These are phyloP conservation scores for Hygrophila difformis DNA, from an alignment of 257 asterid genomes.

Conservation along the genomic window DNA sequence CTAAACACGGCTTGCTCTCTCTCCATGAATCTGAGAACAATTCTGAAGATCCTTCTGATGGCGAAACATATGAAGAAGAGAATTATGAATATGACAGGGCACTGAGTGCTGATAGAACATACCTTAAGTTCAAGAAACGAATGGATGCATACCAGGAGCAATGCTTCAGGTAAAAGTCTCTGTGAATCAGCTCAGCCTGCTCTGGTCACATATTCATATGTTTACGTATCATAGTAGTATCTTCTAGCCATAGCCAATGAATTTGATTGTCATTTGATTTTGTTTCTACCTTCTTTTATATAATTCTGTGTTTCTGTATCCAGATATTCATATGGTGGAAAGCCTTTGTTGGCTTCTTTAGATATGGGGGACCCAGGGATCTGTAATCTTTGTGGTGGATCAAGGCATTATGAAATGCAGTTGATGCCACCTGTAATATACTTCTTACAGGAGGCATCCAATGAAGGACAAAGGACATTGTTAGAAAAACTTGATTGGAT, in stretches of 20 bases:
- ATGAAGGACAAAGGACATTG: conserved; percentile 29
- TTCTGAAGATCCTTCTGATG: conserved; percentile 33
- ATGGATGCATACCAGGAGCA: conserved; percentile 72
- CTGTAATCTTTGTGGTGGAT: conserved; percentile 62
- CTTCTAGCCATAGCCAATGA: not conserved
- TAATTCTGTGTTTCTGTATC: conserved; percentile 4
- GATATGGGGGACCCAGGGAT: conserved; percentile 33
- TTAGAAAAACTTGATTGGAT: conserved; percentile 67
- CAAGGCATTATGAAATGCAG: conserved; percentile 79
- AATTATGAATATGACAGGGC: conserved; percentile 77
- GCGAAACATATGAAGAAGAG: conserved; percentile 67
- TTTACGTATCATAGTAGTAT: too few species aligned
- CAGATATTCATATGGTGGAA: conserved; percentile 77
- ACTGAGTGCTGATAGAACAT: conserved; percentile 69
- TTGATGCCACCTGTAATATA: conserved; percentile 74
- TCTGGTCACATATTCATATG: not conserved
- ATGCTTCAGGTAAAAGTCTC: conserved; percentile 63
- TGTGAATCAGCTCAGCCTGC: not conserved
- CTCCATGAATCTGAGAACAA: conserved; percentile 28
- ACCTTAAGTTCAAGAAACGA: conserved; percentile 85
- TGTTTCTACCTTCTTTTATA: not conserved
- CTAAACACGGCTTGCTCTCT: conserved; percentile 23
- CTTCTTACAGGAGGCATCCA: conserved; percentile 62
- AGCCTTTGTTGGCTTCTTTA: conserved; percentile 54
- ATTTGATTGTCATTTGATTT: not conserved